Base-by-base conservation (phyloP, 805 yeast species). In the Candida glaebosa region DNA sequence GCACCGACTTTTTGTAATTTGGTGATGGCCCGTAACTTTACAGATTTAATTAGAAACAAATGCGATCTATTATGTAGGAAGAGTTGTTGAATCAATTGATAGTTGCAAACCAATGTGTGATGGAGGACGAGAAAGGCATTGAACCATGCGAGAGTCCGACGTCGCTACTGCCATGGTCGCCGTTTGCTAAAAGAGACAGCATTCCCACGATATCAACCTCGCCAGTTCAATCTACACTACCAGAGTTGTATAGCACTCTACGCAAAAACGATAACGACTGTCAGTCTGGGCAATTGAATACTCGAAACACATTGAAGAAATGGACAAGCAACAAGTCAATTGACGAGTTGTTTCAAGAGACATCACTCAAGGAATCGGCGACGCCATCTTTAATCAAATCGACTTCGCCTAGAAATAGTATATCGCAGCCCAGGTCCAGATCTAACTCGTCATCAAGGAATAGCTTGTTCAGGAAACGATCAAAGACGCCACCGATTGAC, bases 161-260 rank as follows among this genome's bases (percentile, higher is more conserved):
- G 9, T 14, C n/a, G 5, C 16, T 14, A 28, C 31, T 28, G 31
- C 16, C 5, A 28, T 28, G 31, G 16, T 14, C 31, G 5, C 31
- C 31, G 14, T 28, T 14, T 10, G 12, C 14, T 28, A 10, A 10
- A 5, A 14, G 16, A 14, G 31, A 28, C 14, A 10, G 31, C 14
- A 14, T 10, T 18, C 37, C 25, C 20, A 19, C 12, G 14, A 9
- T 19, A 7, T 34, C 37, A 17, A 34, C 50, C 16, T 49, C 56
- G 10, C 61, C 63, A 16, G 49, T 60, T 8, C 58, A 46, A 45
- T 56, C 63, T 2, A 43, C 44, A 28, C 43, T 60, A 25, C 56
- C 66, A 3, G 36, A 46, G 9, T 39, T 58, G 22, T 51, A 56
- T 33, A 53, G 37, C 30, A 52, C 31, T 28, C 47, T 60, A 24